Base-by-base conservation (phyloP, 148 eudicot species). In the Suaeda aralocaspica region DNA sequence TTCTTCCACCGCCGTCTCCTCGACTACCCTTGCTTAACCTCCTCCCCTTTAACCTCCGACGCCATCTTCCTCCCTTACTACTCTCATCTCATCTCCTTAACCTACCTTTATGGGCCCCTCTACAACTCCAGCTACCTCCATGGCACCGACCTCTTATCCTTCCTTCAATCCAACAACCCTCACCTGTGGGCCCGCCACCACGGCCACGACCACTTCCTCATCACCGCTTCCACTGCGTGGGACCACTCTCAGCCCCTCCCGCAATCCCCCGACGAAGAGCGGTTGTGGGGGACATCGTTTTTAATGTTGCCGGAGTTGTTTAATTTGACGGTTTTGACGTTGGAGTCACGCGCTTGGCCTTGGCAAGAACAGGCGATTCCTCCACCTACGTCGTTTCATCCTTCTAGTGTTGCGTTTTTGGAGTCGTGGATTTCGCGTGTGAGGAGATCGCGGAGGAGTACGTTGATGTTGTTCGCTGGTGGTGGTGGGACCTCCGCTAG, bases 331-430 rank as follows among this genome's bases (percentile, higher is more conserved):
- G 86, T 80, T 0, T 52, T 92, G 76, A 80, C 88, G 4, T n/a
- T 83, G 16, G 98, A 92, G 66, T 69, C 89, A 0, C 44, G 98
- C 12, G 86, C 90, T 6, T 92, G 84, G 82, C 81, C 87, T 0
- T 88, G 89, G 87, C 84, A 92, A 51, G 98, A 92, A 49, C 82
- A 78, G 60, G 92, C 92, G 0, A 71, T 92, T 0, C 96, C 98
- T 1, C 85, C 85, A 46, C 96, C 96, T 29, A 88, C 96, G 12
- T 94, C 98, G 69, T 94, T 94, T 68, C 98, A 94, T 65, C 98
- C 98, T 0, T 84, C 87, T 0, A 94, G 73, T 44, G 52, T 84
- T 6, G 89, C 86, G 0, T 57, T 87, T 31, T 59, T 89, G 22
- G 92, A 94, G 0, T 70, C 85, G 11, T 94, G 98, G 98, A 46